These are phyloP conservation scores for Neonectria ditissima DNA, from an alignment of 2,329 filamentous ascomycete species.

Conservation along the genomic window DNA sequence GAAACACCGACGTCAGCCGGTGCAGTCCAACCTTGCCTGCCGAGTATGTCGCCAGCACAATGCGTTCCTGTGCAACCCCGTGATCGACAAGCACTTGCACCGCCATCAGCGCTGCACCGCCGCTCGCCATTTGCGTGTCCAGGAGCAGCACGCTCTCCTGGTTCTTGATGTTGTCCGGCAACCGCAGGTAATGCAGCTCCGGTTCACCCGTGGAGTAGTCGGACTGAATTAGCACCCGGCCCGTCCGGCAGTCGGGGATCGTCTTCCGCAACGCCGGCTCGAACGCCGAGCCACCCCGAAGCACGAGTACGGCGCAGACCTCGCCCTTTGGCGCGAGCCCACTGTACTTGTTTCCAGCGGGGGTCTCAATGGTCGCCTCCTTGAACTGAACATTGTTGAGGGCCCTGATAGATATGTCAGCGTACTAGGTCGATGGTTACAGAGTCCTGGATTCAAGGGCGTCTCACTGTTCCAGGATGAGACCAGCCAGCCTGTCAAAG, in stretches of 20 bases:
- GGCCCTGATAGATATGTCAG: slow-evolving; percentile 63
- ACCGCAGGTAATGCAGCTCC: slow-evolving; percentile 88
- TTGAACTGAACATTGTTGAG: slow-evolving; percentile 81
- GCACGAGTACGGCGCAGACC: slow-evolving; percentile 86
- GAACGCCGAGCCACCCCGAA: slow-evolving; percentile 89
- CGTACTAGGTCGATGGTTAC: neutral
- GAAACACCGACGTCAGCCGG: slow-evolving; percentile 88
- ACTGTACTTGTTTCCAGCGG: slow-evolving; percentile 75
- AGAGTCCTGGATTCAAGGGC: neutral
- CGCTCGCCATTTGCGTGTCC: slow-evolving; percentile 94
- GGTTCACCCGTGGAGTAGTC: slow-evolving; percentile 88
- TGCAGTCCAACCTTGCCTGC: slow-evolving; percentile 88
- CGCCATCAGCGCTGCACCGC: slow-evolving; percentile 89
- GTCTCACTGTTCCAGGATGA: slow-evolving; percentile 81
- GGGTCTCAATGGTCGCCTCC: slow-evolving; percentile 74
- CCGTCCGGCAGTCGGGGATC: slow-evolving; percentile 91
- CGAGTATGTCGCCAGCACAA: slow-evolving; percentile 93
- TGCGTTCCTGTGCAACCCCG: slow-evolving; percentile 84
- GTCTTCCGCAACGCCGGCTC: slow-evolving; percentile 90
- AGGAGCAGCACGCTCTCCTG: slow-evolving; percentile 88
- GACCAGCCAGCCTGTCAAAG: slow-evolving; percentile 88
- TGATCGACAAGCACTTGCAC: slow-evolving; percentile 96
- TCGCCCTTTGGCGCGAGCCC: slow-evolving; percentile 79
- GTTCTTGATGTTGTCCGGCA: slow-evolving; percentile 77
- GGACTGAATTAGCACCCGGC: slow-evolving; percentile 90